Base-by-base conservation (phyloP, 352 stramenopile species). In the Globisporangium middletonii region DNA sequence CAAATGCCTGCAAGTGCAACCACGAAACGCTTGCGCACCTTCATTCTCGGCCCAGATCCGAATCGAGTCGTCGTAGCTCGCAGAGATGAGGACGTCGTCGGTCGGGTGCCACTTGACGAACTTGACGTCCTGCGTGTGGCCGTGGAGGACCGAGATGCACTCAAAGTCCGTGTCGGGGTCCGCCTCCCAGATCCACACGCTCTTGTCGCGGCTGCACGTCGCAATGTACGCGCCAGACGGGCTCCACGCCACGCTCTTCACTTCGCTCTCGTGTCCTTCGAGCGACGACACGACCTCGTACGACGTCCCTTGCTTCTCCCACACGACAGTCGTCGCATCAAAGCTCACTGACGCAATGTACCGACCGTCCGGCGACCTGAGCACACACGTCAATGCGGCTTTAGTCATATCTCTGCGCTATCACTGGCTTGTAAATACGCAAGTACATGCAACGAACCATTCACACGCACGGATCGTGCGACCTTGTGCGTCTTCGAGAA, bases 191-290 rank as follows among this genome's bases (percentile, higher is more conserved):
- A 99, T 94, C 97, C 97, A 99, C 50, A 99, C 88, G 63, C 86
- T 98, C 72, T 99, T 99, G 76, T 99, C 97, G n/a, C 97, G 81
- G 48, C 95, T 97, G 72, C 96, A 99, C 8, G 92, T 99, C n/a
- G 97, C 97, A 30, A 99, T 68, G 46, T 98, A 88, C 23, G 83
- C 76, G 0, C 93, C 97, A 12, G 90, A 97, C 1, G 79, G 68
- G 68, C 95, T 99, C 95, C 95, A 99, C 27, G 86, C 77, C 16
- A 99, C 83, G 69, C 82, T 93, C 71, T 99, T 99, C 33, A 99
- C 92, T 81, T 99, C 97, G 72, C 94, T 98, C 59, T 99, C 97
- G 73, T 99, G 97, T 50, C 97, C 97, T 76, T 99, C 96, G 2
- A 99, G 77, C 64, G 93, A 96, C 41, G 96, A 93, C 27, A 97